Conservation (phyloP, 1,139 yeast species). For the Pneumocystis jirovecii region DNA sequence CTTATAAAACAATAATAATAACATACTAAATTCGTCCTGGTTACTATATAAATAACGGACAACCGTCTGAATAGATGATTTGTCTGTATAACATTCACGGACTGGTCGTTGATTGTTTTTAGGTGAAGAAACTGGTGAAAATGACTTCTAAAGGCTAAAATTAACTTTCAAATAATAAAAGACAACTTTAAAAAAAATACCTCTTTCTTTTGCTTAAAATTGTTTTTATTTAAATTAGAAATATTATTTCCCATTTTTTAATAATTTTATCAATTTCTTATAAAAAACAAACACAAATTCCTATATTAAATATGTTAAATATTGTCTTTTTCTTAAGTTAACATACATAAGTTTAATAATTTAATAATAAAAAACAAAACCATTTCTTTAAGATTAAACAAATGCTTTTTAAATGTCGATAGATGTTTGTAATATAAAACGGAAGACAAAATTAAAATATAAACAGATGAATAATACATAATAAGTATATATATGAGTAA, state of each 20-base stretch:
- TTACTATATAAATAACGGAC: background rate
- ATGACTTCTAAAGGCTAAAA: background rate
- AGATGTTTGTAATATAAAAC: too few relatives aligned
- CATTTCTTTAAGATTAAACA: too few relatives aligned
- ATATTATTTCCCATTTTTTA: background rate
- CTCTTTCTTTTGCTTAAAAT: background rate
- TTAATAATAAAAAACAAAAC: too few relatives aligned
- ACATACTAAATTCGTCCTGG: background rate
- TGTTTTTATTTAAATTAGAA: background rate
- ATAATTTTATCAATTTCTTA: background rate
- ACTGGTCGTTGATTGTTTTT: background rate
- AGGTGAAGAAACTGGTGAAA: background rate
- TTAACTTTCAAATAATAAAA: background rate
- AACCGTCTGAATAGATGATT: background rate
- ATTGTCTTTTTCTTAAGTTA: background rate
- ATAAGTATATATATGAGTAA: too few relatives aligned
- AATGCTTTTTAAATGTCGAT: too few relatives aligned
- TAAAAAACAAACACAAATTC: background rate
- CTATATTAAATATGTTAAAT: background rate
- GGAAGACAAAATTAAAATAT: too few relatives aligned
- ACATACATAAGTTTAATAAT: background rate
- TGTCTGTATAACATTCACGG: background rate
- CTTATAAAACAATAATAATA: background rate
- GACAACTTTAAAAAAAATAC: background rate
- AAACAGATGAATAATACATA: too few relatives aligned